Evolutionary conservation across 2,329 filamentous ascomycete genomes (phyloP), one percentile per base, ranked within the genome.

Genomic region (Aspergillus aculeatinus): DNA sequence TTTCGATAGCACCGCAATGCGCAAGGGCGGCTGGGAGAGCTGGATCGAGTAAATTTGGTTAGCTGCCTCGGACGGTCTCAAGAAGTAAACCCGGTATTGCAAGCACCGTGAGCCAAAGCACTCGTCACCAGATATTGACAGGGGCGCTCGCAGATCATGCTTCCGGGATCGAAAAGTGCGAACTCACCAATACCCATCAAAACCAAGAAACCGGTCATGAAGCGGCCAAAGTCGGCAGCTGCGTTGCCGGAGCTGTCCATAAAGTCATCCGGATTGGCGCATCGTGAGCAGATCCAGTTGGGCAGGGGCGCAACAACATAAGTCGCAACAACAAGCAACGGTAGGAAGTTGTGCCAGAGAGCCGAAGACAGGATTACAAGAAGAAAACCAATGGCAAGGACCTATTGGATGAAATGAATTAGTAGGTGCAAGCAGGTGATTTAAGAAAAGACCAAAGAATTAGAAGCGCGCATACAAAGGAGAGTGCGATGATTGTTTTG

Each of bases 401-500:
- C 83, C 88, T 90, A 65, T 49, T 49, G 55, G 4, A 48, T 48
- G 39, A 9, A 35, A 2, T 55, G 21, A 6, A 56, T 55, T 33
- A 65, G 58, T 9, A n/a, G 27, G n/a, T 6, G 19, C 7, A 16
- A 42, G 25, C 25, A 25, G 4, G 5, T n/a, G 25, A 27, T 14
- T 11, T 19, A 5, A 1, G 9, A 27, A 27, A 27, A 5, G 10
- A 4, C 19, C 33, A 29, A 4, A 10, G 35, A 51, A 58, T 27
- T 10, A 10, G 33, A 51, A 58, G 33, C 42, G 9, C 21, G 68
- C 86, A 58, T 85, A 91, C 95, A 81, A 99, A 99, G 75, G 95
- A 98, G 70, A 99, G 90, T 66, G 91, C 92, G 79, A 99, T 99
- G 80, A 99, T 99, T 68, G 95, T 99, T 82, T 97, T 98, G 74